Base-by-base conservation (phyloP, 306 rosid species). In the Sphenostylis stenocarpa region DNA sequence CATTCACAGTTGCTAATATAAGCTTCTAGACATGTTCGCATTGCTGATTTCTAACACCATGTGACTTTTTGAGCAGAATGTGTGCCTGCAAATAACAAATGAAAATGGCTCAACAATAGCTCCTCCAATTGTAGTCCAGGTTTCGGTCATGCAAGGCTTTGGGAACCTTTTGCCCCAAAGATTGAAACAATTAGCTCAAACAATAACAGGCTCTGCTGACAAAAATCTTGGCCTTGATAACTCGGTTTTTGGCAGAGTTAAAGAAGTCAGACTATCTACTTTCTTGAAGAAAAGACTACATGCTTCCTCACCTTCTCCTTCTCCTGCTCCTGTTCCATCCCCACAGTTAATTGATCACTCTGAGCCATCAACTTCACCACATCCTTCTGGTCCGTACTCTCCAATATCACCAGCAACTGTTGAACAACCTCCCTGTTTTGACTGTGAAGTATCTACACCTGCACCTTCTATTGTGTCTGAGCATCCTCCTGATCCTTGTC, bases 181-280 rank as follows among this genome's bases (percentile, higher is more conserved):
- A 76, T 79, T 89, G 76, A 87, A 83, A 38, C 92, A 95, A 82
- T 83, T 95, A 88, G 97, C 91, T 68, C 75, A 85, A 76, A 83
- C 84, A 71, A 83, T 95, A 66, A 47, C 38, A 5, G 85, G 79
- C 36, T 89, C 90, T 75, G 82, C 82, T 8, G 80, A 70, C 52
- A 80, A 73, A 90, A 92, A 92, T 84, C 97, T 95, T 17, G 92
- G 98, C 72, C 98, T 89, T 28, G 77, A 91, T 86, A 81, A 92
- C 89, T 57, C 87, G 0, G 78, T 82, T 26, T 95, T 95, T 75
- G 98, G 98, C 73, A 80, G 79, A 80, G 98, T 95, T 55, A 90
- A 85, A 79, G 85, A 87, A 77, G 75, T 95, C 55, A 85, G 85
- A 53, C 82, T 95, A 81, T 90, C 97, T 68, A 84, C 96, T 63